Percentiles rank a stretch among this genome's conserved stretches.
phyloP scores from a whole-genome alignment of 768 basidiomycete genomes.

The Daedaleopsis sinensis region DNA sequence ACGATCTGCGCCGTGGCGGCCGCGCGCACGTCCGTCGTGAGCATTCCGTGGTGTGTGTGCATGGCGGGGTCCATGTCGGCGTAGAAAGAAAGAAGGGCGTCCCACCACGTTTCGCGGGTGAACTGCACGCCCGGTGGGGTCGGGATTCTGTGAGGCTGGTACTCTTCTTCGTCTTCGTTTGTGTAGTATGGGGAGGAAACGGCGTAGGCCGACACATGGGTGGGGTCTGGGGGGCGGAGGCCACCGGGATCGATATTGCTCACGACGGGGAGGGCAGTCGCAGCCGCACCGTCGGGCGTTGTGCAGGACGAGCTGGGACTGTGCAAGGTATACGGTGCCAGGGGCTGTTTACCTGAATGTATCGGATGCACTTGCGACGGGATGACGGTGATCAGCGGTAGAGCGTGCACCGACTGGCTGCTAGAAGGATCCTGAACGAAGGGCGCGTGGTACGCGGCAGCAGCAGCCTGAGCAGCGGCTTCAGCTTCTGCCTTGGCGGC shows the following conservation, averaged over 20 bases:
- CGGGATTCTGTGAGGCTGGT: constrained; percentile 9
- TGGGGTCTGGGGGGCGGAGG: constrained; percentile 3
- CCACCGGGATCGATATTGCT: constrained; percentile 1
- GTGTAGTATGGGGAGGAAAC: constrained; percentile 24
- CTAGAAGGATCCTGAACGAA: neutral
- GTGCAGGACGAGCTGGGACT: constrained; percentile 1
- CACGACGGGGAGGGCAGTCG: neutral
- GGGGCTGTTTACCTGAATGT: neutral
- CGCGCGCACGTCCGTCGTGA: constrained; percentile 42
- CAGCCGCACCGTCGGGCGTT: neutral
- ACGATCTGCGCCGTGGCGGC: constrained; percentile 46
- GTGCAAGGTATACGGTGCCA: constrained; percentile 17
- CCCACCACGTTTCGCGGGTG: constrained; percentile 79
- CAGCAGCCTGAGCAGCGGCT: neutral
- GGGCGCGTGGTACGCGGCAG: neutral
- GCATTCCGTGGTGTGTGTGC: neutral
- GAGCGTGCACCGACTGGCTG: neutral
- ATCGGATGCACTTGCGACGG: neutral
- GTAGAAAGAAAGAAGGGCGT: constrained; percentile 63
- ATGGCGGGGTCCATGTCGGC: constrained; percentile 32
- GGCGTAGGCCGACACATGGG: constrained; percentile 16
- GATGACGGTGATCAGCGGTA: neutral
- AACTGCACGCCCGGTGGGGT: constrained; percentile 65
- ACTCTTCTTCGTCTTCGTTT: constrained; percentile 6
- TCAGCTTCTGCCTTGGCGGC: too few relatives aligned